A percentile compares a stretch with the other conserved stretches of the same genome.
phyloP scores from a whole-genome alignment of 148 eudicot species.

The Persicaria maculosa region DNA sequence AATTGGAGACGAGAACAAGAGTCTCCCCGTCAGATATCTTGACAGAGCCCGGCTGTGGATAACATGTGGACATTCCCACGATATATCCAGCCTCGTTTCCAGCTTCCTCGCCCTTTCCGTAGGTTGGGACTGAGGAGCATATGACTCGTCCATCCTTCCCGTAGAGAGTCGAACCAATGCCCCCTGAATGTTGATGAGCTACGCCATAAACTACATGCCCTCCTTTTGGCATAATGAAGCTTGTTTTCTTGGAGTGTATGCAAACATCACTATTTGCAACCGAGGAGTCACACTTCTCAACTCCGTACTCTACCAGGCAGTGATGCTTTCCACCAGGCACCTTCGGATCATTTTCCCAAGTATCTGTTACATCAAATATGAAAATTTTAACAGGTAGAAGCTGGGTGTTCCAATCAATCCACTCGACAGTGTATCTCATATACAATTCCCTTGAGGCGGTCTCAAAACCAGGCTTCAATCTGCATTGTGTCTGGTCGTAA shows the following conservation, averaged over 20 bases:
- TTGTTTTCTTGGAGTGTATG: constrained; percentile 34
- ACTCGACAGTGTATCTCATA: constrained; percentile 57
- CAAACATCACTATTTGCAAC: constrained; percentile 26
- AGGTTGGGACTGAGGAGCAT: constrained; percentile 66
- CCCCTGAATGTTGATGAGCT: constrained; percentile 83
- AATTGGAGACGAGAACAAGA: constrained; percentile 63
- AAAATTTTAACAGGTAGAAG: constrained; percentile 66
- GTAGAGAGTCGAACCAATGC: constrained; percentile 62
- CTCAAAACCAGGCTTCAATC: constrained; percentile 40
- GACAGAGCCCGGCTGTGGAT: constrained; percentile 66
- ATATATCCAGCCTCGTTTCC: constrained; percentile 89
- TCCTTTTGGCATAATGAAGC: constrained; percentile 47
- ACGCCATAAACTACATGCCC: constrained; percentile 68
- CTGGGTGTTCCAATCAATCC: constrained; percentile 56
- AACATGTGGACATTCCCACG: constrained; percentile 93
- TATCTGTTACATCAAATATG: constrained; percentile 72
- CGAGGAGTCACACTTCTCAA: constrained; percentile 37
- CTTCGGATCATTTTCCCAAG: constrained; percentile 25
- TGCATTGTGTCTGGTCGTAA: constrained; percentile 59
- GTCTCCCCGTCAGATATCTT: constrained; percentile 55
- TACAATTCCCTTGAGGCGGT: constrained; percentile 42
- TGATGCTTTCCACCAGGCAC: background rate
- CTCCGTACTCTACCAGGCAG: constrained; percentile 13
- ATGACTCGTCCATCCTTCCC: constrained; percentile 69
- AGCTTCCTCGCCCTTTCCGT: constrained; percentile 61